These are phyloP conservation scores for Boletellus sp. DNA, from an alignment of 768 basidiomycete genomes.

Conservation along the genomic window DNA sequence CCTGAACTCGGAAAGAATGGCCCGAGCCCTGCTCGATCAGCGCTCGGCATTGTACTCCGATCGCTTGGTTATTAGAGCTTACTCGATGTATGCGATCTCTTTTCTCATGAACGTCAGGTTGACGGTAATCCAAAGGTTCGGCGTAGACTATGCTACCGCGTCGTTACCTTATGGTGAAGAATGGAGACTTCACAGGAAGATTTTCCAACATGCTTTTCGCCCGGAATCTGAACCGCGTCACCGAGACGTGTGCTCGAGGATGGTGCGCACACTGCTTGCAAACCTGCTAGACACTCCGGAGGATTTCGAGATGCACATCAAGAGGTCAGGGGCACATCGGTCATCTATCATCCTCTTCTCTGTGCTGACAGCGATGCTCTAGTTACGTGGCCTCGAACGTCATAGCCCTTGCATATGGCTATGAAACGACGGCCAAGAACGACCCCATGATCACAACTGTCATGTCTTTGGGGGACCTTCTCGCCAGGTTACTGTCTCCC, in stretches of 20 bases:
- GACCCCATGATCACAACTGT: not conserved
- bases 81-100: not conserved
- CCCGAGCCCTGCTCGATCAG: slow-evolving; percentile 25
- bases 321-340: not conserved
- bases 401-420: not conserved
- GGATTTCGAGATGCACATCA: not conserved
- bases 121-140: not conserved
- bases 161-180: slow-evolving; percentile 23
- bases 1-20: slow-evolving; percentile 28
- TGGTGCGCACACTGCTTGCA: not conserved
- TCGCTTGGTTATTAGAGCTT: slow-evolving; percentile 4
- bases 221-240: slow-evolving; percentile 6
- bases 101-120: not conserved
- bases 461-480: not conserved
- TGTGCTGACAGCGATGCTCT: not conserved
- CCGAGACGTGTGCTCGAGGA: not conserved
- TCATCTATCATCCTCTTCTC: not conserved
- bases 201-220: slow-evolving; percentile 28
- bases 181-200: slow-evolving; percentile 31
- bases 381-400: not conserved
- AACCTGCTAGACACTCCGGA: not conserved
- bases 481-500: not conserved
- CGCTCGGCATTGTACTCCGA: slow-evolving; percentile 28
- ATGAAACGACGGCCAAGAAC: not conserved
- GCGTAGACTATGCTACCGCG: not conserved